Conservation (phyloP, 768 basidiomycete species). For the Macrolepiota fuliginosa region DNA sequence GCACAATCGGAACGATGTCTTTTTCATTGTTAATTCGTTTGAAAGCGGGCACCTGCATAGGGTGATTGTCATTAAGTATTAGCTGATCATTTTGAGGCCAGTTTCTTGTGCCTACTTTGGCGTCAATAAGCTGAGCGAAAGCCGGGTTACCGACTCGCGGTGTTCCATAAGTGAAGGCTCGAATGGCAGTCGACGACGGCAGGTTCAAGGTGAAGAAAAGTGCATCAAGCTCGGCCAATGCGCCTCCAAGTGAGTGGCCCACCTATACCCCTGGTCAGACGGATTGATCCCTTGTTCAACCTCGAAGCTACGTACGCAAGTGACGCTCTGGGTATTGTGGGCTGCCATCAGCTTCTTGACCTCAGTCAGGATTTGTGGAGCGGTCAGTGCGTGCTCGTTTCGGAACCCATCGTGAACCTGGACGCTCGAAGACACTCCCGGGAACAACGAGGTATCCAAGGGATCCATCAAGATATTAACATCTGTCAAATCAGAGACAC, state of each 20-base stretch:
- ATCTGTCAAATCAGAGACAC: slow-evolving; percentile 52
- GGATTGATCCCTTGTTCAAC: background rate
- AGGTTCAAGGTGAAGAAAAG: slow-evolving; percentile 46
- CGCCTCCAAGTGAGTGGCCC: slow-evolving; percentile 53
- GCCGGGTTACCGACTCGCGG: slow-evolving; percentile 51
- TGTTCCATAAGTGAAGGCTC: slow-evolving; percentile 45
- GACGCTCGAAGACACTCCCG: slow-evolving; percentile 43
- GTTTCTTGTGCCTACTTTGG: slow-evolving; percentile 27
- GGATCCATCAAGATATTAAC: slow-evolving; percentile 33
- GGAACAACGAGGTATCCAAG: slow-evolving; percentile 50
- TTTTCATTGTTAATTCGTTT: slow-evolving; percentile 37
- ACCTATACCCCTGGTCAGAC: slow-evolving; percentile 23
- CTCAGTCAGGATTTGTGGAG: slow-evolving; percentile 39
- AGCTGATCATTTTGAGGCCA: background rate
- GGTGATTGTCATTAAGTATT: background rate
- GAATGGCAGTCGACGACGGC: slow-evolving; percentile 37
- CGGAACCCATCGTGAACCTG: slow-evolving; percentile 55
- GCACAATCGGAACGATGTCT: slow-evolving; percentile 57
- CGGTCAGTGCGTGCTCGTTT: slow-evolving; percentile 46
- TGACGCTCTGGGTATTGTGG: slow-evolving; percentile 37
- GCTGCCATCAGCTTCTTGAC: slow-evolving; percentile 37
- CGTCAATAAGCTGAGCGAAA: slow-evolving; percentile 51
- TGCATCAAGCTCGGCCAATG: slow-evolving; percentile 49
- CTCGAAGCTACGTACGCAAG: slow-evolving; percentile 29
- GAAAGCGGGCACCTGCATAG: slow-evolving; percentile 31